Evolutionary conservation across 805 yeast genomes (phyloP).

Genomic region (Brettanomyces anomalus): DNA sequence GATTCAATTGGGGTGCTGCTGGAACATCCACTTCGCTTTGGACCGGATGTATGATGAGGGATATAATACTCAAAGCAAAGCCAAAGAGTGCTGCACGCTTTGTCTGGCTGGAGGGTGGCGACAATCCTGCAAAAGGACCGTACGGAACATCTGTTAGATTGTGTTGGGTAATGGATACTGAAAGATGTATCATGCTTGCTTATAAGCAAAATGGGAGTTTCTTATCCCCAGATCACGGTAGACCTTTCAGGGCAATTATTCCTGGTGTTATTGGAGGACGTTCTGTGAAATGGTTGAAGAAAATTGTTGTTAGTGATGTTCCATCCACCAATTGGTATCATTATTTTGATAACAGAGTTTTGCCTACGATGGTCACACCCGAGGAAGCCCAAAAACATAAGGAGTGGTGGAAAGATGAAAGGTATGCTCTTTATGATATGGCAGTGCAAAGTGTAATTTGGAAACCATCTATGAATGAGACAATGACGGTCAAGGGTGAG

Average conservation of each 20-base stretch:
- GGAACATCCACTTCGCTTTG: constrained; percentile 27
- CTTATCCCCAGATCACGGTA: constrained; percentile 29
- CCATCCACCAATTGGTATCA: constrained; percentile 30
- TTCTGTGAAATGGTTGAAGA: constrained; percentile 29
- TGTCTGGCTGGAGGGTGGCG: constrained; percentile 29
- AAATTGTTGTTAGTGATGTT: constrained; percentile 19
- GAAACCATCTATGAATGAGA: constrained; percentile 23
- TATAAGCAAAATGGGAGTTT: constrained; percentile 28
- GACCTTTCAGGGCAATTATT: constrained; percentile 26
- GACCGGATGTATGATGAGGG: constrained; percentile 26
- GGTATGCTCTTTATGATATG: constrained; percentile 28
- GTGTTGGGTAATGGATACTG: constrained; percentile 26
- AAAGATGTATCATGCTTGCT: constrained; percentile 25
- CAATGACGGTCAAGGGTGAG: constrained; percentile 5
- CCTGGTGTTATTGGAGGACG: constrained; percentile 33
- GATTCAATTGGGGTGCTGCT: constrained; percentile 30
- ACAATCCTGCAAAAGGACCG: constrained; percentile 24
- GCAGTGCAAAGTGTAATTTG: constrained; percentile 27
- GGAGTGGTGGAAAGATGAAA: constrained; percentile 6
- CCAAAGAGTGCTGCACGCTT: constrained; percentile 22
- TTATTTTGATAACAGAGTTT: constrained; percentile 27
- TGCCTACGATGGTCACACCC: constrained; percentile 28
- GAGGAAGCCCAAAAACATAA: constrained; percentile 24
- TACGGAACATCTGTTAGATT: constrained; percentile 27
- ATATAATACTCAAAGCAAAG: constrained; percentile 19